Evolutionary conservation across 2,329 filamentous ascomycete genomes (phyloP).

Genomic region (Colletotrichum lupini): DNA sequence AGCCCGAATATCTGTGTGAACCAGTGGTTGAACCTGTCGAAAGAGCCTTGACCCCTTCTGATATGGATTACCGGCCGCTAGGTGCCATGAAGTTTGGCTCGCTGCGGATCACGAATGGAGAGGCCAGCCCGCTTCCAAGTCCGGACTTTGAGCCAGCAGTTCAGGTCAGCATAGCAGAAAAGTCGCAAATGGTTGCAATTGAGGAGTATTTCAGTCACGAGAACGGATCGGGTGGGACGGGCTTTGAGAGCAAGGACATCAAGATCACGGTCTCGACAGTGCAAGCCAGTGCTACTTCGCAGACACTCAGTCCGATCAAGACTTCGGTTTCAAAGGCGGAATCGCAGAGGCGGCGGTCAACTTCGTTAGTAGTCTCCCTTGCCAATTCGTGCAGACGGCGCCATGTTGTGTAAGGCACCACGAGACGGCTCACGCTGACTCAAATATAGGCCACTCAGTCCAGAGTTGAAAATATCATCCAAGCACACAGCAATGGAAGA

Average conservation of each 20-base stretch:
- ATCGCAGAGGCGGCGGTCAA: neutral
- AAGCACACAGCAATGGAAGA: conserved; percentile 61
- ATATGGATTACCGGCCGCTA: conserved; percentile 68
- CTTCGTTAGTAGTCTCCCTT: conserved; percentile 27
- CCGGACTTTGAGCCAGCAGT: conserved; percentile 38
- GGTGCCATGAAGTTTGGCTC: conserved; percentile 73
- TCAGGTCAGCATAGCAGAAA: neutral
- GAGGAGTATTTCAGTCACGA: neutral
- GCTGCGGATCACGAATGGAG: conserved; percentile 71
- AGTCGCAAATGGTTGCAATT: neutral
- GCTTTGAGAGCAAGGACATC: neutral
- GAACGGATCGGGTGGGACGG: neutral
- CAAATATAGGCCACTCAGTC: conserved; percentile 43
- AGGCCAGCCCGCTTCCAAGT: conserved; percentile 61
- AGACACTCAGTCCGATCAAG: conserved; percentile 13
- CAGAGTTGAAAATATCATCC: conserved; percentile 55
- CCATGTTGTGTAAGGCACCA: conserved; percentile 1
- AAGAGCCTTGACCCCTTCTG: conserved; percentile 61
- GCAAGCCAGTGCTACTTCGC: neutral
- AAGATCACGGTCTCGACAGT: conserved; percentile 3
- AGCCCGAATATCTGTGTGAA: conserved; percentile 30
- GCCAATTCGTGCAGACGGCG: conserved; percentile 10
- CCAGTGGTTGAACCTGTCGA: conserved; percentile 40
- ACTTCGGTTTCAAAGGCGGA: conserved; percentile 8
- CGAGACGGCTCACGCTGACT: conserved; percentile 49